Evolutionary conservation across 805 yeast species (phyloP).

Genomic region (Wickerhamomyces canadensis): DNA sequence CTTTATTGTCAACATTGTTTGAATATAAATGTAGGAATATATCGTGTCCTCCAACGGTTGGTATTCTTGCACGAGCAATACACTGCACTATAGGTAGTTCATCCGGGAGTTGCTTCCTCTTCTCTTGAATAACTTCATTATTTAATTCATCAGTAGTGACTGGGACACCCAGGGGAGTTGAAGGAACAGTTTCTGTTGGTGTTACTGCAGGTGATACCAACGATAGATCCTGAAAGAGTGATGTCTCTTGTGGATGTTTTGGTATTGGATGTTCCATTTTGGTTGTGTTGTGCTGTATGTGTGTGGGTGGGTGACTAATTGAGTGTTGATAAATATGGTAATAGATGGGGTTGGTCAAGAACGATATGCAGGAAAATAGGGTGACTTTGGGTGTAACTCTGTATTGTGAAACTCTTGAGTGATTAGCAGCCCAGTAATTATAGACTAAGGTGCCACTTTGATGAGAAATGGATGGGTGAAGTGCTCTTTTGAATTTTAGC

Average conservation of each 20-base stretch:
- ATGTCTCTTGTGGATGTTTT: conserved; percentile 6
- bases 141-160: conserved; percentile 5
- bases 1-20: conserved; percentile 83
- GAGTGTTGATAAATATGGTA: too few species aligned
- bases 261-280: conserved; percentile 17
- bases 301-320: too few species aligned
- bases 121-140: conserved; percentile 13
- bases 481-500: too few species aligned
- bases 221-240: conserved; percentile 31
- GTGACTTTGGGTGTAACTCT: too few species aligned
- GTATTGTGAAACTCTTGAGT: too few species aligned
- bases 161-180: conserved; percentile 25
- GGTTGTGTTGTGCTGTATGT: not conserved
- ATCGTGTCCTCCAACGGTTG: conserved; percentile 93
- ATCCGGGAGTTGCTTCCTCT: conserved; percentile 41
- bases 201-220: conserved; percentile 36
- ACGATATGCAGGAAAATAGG: too few species aligned
- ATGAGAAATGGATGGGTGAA: too few species aligned
- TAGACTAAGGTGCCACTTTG: too few species aligned
- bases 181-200: conserved; percentile 23
- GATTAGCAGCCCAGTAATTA: too few species aligned
- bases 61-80: conserved; percentile 91
- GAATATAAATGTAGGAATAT: conserved; percentile 86
- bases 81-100: conserved; percentile 74
- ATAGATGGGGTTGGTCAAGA: too few species aligned